Evolutionary conservation across 768 basidiomycete genomes (phyloP).

Genomic region (Mycena vitilis): DNA sequence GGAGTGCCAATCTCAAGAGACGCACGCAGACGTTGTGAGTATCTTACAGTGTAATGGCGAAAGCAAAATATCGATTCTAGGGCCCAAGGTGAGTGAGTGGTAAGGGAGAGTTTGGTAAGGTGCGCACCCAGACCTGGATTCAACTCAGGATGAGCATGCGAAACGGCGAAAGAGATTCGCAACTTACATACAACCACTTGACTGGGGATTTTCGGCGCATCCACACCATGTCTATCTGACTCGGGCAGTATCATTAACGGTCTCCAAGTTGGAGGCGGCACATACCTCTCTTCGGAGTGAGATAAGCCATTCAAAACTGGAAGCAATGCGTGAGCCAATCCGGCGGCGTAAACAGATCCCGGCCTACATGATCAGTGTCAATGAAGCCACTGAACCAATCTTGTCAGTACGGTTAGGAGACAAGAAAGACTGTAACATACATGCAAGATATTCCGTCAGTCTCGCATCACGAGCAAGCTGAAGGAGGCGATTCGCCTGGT

Average conservation of each 20-base stretch:
- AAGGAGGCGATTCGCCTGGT: neutral
- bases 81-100: neutral
- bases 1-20: neutral
- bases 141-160: neutral
- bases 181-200: conserved; percentile 1
- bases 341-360: neutral
- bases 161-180: neutral
- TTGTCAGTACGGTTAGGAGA: too few species aligned
- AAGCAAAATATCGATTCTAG: conserved; percentile 1
- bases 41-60: neutral
- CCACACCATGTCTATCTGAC: neutral
- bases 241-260: neutral
- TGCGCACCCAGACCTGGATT: neutral
- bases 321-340: neutral
- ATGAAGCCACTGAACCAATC: neutral
- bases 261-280: neutral
- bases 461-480: conserved; percentile 1
- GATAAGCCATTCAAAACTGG: conserved; percentile 1
- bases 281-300: neutral
- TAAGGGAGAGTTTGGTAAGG: neutral
- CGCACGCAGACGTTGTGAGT: neutral
- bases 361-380: neutral
- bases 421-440: neutral
- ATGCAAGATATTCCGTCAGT: neutral
- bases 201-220: neutral